Base-by-base conservation (phyloP, 23 red algal species). In the Pyropia yezoensis region DNA sequence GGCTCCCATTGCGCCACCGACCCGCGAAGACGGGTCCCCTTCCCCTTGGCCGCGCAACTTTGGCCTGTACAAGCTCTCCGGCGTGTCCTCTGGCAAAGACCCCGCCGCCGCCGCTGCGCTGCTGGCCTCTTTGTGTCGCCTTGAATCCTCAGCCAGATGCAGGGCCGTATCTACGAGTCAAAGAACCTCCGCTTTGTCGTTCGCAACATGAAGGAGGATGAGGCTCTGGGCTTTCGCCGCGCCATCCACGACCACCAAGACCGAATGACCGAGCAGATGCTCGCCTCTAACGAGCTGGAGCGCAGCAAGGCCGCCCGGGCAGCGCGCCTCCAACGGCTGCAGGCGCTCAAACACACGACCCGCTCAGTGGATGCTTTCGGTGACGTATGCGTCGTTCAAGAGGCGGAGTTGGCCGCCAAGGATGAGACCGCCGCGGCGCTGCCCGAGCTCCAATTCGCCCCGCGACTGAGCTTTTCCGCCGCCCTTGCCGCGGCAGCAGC, bases 131-230 rank as follows among this genome's bases (percentile, higher is more conserved):
- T 77, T 20, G 55, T 65, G 11, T 30, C 58, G 17, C 33, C 65
- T 21, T 77, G 57, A 28, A 21, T 77, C 3, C 28, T 77, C 7
- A 51, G 73, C 45, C 73, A 77, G 22, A 52, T 77, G 34, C 58
- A 77, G 26, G 73, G 73, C 19, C 73, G 73, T 18, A 77, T 77
- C 22, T 65, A 65, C 45, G 73, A 77, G 61, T 62, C 53, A n/a
- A 28, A 59, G 34, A 55, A 74, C 28, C 61, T 60, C 30, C 34
- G 59, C 16, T 74, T 57, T 55, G 69, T 74, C 5, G 12, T 57
- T 15, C 55, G 69, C 55, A 59, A 57, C 33, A 55, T 28, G 15
- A 51, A 57, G 22, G 69, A 74, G 27, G 69, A 74, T 16, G 69
- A 51, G 20, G 59, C 32, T 17, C 52, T 74, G 1, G 17, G 69